Base-by-base conservation (phyloP, 2,329 filamentous ascomycete genomes). In the Neophaeococcomyces aloes region DNA sequence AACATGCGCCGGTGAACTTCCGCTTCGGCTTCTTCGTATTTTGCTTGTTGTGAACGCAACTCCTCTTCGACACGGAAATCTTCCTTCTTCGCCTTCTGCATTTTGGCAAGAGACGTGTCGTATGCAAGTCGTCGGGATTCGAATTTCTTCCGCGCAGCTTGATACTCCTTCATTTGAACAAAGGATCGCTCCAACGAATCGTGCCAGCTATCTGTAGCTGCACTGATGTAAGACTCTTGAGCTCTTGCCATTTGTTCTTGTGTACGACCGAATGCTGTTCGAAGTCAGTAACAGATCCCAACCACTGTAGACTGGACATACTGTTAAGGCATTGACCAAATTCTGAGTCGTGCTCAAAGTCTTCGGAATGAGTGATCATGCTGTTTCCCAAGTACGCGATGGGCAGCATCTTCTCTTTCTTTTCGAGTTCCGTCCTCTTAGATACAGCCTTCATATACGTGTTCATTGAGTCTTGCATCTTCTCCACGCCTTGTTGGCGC, bases 101-200 rank as follows among this genome's bases (percentile, higher is more conserved):
- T 80, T 70, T 94, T 95, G 51, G 79, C 78, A 37, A 86, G 79
- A 49, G 84, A 88, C 27, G 89, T 83, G 61, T 96, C 89, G 62
- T 94, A 95, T 50, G 87, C 87, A 46, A 96, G 72, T 48, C 89
- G 79, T 46, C 89, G 81, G 57, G 72, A 84, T 61, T 96, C 91
- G 52, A 96, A 81, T 76, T 94, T 95, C 76, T 91, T 95, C 59
- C 89, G 83, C 39, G 89, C 78, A 52, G 76, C 72, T 82, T 95
- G 87, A 57, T 94, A 96, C 59, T 96, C 91, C 63, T 94, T 95
- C 86, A 96, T 89, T 74, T 94, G 91, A 29, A 86, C 81, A 41
- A 94, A 65, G 19, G 83, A 93, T 53, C 87, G 74, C 62, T 96
- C 89, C 17, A 94, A 70, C n/a, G 84, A 87, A 61, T 95, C 87